Conservation (phyloP, 2,329 filamentous ascomycete genomes). For the Ophiostoma ulmi region DNA sequence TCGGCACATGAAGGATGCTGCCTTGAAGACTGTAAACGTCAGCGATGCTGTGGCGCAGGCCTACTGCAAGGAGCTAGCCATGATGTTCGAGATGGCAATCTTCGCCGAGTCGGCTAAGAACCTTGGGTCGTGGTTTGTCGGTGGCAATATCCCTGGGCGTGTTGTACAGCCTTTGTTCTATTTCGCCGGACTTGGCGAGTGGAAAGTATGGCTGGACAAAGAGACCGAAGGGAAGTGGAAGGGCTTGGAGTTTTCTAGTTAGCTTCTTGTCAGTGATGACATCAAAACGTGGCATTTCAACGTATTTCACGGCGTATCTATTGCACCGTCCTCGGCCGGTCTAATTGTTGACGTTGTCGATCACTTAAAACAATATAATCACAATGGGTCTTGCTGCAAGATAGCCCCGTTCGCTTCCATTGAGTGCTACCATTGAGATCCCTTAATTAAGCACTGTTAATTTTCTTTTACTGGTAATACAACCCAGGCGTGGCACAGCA, state of each 20-base stretch:
- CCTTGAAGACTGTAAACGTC: slow-evolving; percentile 22
- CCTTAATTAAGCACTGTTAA: no score
- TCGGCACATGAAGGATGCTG: slow-evolving; percentile 18
- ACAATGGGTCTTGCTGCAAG: not conserved
- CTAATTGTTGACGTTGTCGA: not conserved
- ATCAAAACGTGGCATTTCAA: not conserved
- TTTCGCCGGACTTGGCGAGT: slow-evolving; percentile 20
- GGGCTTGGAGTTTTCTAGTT: not conserved
- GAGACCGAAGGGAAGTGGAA: slow-evolving; percentile 17
- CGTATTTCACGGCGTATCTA: not conserved
- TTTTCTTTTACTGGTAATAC: not conserved
- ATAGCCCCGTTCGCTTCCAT: not conserved
- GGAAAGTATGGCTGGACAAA: slow-evolving; percentile 20
- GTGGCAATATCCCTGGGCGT: slow-evolving; percentile 29
- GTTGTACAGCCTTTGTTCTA: slow-evolving; percentile 25
- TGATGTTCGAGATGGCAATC: slow-evolving; percentile 19
- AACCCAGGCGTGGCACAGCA: not conserved
- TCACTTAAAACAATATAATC: not conserved
- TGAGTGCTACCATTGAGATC: not conserved
- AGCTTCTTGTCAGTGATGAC: not conserved
- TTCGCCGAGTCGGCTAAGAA: slow-evolving; percentile 18
- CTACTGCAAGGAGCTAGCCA: slow-evolving; percentile 19
- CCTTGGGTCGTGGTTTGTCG: slow-evolving; percentile 28
- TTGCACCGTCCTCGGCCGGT: not conserved
- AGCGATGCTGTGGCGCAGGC: not conserved